Percentiles rank a stretch among this genome's conserved stretches.
Evolutionary conservation across 192 early-diverging fungal genomes (phyloP).

Genomic region (Podila horticola): DNA sequence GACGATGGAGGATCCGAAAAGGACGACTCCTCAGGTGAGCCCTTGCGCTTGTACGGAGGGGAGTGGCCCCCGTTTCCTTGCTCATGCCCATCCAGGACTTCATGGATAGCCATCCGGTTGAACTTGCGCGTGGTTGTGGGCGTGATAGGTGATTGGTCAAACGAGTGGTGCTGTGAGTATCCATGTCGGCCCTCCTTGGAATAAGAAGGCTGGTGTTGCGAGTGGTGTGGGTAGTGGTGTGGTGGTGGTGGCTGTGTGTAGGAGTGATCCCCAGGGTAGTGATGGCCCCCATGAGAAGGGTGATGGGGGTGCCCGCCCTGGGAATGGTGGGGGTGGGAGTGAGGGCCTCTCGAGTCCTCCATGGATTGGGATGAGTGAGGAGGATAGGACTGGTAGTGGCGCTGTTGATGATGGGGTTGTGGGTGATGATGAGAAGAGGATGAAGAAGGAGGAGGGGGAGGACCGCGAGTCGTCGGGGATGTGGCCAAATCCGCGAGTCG

Average conservation of each 20-base stretch:
- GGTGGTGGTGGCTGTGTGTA: slow-evolving; percentile 3
- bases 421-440: slow-evolving; percentile 7
- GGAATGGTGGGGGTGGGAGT: neutral
- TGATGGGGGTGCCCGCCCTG: neutral
- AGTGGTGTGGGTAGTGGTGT: slow-evolving; percentile 11
- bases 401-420: neutral
- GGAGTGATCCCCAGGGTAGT: neutral
- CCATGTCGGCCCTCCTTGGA: neutral
- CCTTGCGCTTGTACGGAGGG: slow-evolving; percentile 38
- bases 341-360: neutral
- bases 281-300: neutral
- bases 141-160: slow-evolving; percentile 35
- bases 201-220: slow-evolving; percentile 1
- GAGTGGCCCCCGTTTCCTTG: neutral
- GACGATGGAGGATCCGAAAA: slow-evolving; percentile 43
- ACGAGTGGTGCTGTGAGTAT: neutral
- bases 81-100: slow-evolving; percentile 27
- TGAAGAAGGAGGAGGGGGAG: slow-evolving; percentile 10
- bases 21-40: slow-evolving; percentile 42
- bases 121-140: slow-evolving; percentile 49
- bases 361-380: neutral
- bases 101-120: slow-evolving; percentile 50
- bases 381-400: neutral
- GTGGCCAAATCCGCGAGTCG: slow-evolving; percentile 48
- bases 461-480: slow-evolving; percentile 35